Evolutionary conservation across 306 rosid genomes (phyloP).

Genomic region (Sicyos baderoa): DNA sequence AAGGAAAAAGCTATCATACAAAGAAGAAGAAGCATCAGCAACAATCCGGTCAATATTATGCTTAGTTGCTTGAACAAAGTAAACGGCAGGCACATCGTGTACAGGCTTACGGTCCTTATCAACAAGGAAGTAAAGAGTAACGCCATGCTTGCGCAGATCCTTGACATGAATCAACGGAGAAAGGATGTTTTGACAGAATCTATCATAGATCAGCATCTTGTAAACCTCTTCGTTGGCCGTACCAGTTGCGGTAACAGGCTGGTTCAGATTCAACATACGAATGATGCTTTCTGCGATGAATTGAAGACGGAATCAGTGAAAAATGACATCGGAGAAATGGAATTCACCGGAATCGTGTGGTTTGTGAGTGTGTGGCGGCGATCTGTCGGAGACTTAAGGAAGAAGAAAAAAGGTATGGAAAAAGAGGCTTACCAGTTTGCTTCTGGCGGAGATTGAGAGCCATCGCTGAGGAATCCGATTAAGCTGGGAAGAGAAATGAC

Average conservation of each 20-base stretch:
- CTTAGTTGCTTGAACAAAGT: constrained; percentile 68
- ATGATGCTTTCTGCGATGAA: constrained; percentile 64
- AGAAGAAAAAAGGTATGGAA: not conserved
- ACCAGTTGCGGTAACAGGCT: constrained; percentile 56
- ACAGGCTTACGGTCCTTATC: constrained; percentile 92
- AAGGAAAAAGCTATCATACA: constrained; percentile 64
- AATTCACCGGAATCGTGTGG: not conserved
- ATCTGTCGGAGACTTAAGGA: constrained; percentile 13
- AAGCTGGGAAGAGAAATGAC: not conserved
- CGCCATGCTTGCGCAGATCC: constrained; percentile 93
- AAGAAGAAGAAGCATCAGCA: constrained; percentile 56
- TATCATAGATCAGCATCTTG: constrained; percentile 84
- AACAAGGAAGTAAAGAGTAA: constrained; percentile 73
- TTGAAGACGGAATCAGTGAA: not conserved
- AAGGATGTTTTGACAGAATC: constrained; percentile 72
- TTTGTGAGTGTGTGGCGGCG: not conserved
- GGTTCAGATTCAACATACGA: constrained; percentile 92
- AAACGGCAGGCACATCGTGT: constrained; percentile 83
- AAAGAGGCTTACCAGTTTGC: constrained; percentile 40
- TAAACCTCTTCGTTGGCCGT: constrained; percentile 83
- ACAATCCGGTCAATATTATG: constrained; percentile 61
- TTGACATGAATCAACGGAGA: constrained; percentile 85
- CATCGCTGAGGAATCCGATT: constrained; percentile 28
- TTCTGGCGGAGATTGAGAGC: constrained; percentile 57
- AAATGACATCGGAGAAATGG: not conserved